Evolutionary conservation across 2,329 filamentous ascomycete genomes (phyloP).

Genomic region (Thielaviopsis ethacetica): DNA sequence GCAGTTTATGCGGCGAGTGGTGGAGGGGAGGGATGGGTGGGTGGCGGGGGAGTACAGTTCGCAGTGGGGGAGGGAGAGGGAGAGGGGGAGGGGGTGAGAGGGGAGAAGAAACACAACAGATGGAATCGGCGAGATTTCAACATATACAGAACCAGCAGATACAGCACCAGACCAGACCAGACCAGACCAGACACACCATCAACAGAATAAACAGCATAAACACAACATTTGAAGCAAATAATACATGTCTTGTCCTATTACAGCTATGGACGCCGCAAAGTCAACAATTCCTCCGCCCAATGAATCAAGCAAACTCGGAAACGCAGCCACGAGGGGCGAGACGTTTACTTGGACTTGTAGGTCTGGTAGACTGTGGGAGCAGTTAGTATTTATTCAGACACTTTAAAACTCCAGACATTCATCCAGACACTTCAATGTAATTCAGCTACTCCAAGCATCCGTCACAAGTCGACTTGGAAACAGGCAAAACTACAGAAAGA

Average conservation of each 20-base stretch:
- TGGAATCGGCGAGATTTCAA: too few relatives aligned
- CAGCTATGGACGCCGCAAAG: not conserved
- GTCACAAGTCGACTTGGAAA: too few relatives aligned
- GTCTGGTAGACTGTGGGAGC: conserved; percentile 31
- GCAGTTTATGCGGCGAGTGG: conserved; percentile 20
- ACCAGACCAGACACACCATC: not conserved
- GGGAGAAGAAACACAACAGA: too few relatives aligned
- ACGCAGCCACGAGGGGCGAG: not conserved
- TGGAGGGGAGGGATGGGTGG: conserved; percentile 5
- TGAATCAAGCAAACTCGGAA: not conserved
- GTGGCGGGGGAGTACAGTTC: not conserved
- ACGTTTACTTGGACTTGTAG: conserved; percentile 25
- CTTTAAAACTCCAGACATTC: too few relatives aligned
- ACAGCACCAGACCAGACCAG: not conserved
- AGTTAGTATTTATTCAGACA: too few relatives aligned
- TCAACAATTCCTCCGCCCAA: too few relatives aligned
- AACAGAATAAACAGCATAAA: not conserved
- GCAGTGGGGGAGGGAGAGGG: conserved; percentile 6
- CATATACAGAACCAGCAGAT: not conserved
- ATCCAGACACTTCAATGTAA: too few relatives aligned
- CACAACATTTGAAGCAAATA: not conserved
- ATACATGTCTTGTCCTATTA: not conserved
- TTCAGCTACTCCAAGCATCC: too few relatives aligned
- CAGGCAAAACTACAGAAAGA: not conserved
- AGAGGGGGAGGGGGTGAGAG: not conserved